phyloP scores from a whole-genome alignment of 2,329 filamentous ascomycete genomes.

The Colletotrichum sp. region DNA sequence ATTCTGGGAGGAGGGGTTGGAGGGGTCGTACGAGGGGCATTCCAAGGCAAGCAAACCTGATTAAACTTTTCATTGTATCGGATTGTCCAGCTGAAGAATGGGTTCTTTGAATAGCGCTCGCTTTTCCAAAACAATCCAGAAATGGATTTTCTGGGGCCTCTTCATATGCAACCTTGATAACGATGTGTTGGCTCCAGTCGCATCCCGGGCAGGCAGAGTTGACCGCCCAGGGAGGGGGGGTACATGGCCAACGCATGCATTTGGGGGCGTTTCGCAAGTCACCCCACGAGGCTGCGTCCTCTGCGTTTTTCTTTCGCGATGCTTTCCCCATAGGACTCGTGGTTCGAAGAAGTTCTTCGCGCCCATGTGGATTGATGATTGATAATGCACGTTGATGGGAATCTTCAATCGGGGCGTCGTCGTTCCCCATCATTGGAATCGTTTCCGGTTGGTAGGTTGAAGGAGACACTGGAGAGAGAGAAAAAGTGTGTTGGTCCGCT shows the following conservation, averaged over 20 bases:
- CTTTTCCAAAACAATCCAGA: not conserved
- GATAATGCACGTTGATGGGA: not conserved
- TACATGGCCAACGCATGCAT: conserved; percentile 13
- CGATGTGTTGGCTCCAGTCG: conserved; percentile 19
- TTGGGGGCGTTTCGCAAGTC: not conserved
- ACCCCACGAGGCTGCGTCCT: not conserved
- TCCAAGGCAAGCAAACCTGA: not conserved
- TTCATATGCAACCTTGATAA: not conserved
- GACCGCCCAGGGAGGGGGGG: conserved; percentile 7
- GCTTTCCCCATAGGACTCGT: not conserved
- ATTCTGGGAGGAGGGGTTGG: not conserved
- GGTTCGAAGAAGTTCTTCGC: not conserved
- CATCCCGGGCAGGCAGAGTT: not conserved
- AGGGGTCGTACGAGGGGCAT: not conserved
- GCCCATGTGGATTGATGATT: not conserved
- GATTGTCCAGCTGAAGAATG: not conserved
- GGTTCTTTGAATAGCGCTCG: not conserved
- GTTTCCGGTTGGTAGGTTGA: not conserved
- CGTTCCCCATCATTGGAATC: not conserved
- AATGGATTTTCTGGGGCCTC: not conserved
- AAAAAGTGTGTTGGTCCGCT: not conserved
- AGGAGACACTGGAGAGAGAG: not conserved
- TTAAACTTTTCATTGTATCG: not conserved
- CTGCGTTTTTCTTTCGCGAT: not conserved
- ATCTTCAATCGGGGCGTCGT: not conserved